Evolutionary conservation across 2,329 filamentous ascomycete genomes (phyloP), one percentile per base, ranked within the genome.

Genomic region (Elsinoe necatrix): DNA sequence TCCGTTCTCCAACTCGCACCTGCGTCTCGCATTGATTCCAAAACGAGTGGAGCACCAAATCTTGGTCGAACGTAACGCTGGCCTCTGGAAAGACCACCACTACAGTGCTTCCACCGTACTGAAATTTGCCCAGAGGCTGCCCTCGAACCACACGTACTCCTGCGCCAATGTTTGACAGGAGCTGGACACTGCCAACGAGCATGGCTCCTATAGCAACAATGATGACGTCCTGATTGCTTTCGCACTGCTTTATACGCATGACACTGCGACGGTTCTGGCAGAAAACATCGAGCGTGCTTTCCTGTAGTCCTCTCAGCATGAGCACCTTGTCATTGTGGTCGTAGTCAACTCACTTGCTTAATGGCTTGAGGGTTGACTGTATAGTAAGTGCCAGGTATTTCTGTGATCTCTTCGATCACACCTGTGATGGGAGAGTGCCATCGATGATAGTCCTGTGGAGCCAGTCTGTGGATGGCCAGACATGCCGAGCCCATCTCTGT

Each of bases 321-420:
- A 12, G 9, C 14, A 12, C 12, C 5, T n/a, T 14, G 5, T 37
- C 14, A 3, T 4, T n/a, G 9, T n/a, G 9, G 9, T 37, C 34
- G 5, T 7, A 6, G 3, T 37, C 9, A 18, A 25, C 56, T 7
- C 21, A 57, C 56, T 61, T 74, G 67, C 47, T 69, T 72, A 63
- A 73, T 70, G 1, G 71, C 71, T 61, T 73, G 71, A 4, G 71
- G 71, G 56, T 73, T 73, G 43, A 73, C 71, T 3, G 71, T 73
- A 51, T 73, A 73, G 58, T 73, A 71, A 6, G 71, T 64, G 2
- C 71, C 71, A 0, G 66, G 65, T 34, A 73, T 72, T 6, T 73
- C 69, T 1, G 61, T 69, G 59, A 73, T 66, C 47, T 57, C 62
- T 14, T 63, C 58, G 16, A 73, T 64, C 1, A 56, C 65, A 3